phyloP scores from a whole-genome alignment of 495 filamentous ascomycete species.

The Penicillium paradoxum region DNA sequence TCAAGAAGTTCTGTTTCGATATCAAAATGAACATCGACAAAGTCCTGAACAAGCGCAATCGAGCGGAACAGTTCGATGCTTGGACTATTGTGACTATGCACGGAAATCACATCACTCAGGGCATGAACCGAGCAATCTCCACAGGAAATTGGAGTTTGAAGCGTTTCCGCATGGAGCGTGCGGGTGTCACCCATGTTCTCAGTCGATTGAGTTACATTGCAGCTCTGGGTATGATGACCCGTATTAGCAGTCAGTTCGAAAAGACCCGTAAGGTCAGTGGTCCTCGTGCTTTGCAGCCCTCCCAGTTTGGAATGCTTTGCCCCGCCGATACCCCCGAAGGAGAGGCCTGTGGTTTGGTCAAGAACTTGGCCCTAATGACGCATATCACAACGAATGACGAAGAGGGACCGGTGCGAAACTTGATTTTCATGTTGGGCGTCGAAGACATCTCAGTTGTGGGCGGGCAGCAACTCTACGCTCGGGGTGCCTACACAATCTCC shows the following conservation, averaged over 20 bases:
- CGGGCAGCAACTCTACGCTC: conserved; percentile 76
- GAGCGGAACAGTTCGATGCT: conserved; percentile 82
- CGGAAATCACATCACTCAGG: conserved; percentile 75
- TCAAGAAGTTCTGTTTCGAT: conserved; percentile 85
- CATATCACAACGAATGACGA: conserved; percentile 96
- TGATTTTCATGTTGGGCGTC: conserved; percentile 73
- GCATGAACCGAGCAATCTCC: conserved; percentile 89
- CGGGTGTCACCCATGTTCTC: conserved; percentile 93
- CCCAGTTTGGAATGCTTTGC: conserved; percentile 97
- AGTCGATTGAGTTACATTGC: conserved; percentile 95
- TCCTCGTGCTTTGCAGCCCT: conserved; percentile 90
- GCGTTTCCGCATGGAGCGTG: conserved; percentile 97
- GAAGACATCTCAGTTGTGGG: conserved; percentile 68
- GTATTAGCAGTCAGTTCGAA: conserved; percentile 97
- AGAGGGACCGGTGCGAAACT: conserved; percentile 75
- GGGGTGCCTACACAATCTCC: conserved; percentile 83
- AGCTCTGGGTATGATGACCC: conserved; percentile 99
- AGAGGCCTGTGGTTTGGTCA: conserved; percentile 95
- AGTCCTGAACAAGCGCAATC: conserved; percentile 81
- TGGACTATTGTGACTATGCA: conserved; percentile 69
- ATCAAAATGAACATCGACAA: conserved; percentile 92
- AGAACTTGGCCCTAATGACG: conserved; percentile 98
- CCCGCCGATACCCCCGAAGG: conserved; percentile 97
- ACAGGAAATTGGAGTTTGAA: conserved; percentile 97
- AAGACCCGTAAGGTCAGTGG: conserved; percentile 95